Evolutionary conservation across 805 yeast species (phyloP), one percentile per base, ranked within the genome.

Genomic region (Saturnispora dispora): DNA sequence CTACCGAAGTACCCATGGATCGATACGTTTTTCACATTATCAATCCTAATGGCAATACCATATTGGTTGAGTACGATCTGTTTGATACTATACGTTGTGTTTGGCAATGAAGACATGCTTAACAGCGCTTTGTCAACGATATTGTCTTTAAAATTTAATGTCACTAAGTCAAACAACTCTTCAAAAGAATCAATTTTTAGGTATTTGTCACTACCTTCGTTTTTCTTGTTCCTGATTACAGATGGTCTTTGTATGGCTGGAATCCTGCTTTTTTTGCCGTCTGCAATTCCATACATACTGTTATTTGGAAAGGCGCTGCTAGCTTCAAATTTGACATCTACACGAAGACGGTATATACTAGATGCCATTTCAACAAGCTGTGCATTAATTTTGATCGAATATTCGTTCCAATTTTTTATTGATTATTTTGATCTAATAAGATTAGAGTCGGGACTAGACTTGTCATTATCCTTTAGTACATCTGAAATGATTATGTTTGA

Each of bases 301-400:
- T 32, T 67, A 10, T 53, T 66, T 33, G 64, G 71, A 6, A 68
- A 67, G 53, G 63, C 70, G 0, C 57, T 64, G 39, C 57, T 69
- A n/a, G 71, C 71, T 1, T 60, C 70, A 13, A 65, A 57, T 25
- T 42, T 69, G 22, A 64, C 69, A 0, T 65, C 70, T 1, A 56
- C 64, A 6, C 60, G 56, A 46, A 56, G 60, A 45, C 55, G 65
- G 46, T 59, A 60, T 33, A 48, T 60, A 5, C 33, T 59, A 8
- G 68, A 67, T 56, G 67, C 71, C 4, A 18, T 67, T 2, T 28
- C 60, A 3, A 57, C 70, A 5, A 46, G 61, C 25, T 13, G 58
- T 4, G 39, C 64, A 3, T 45, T 65, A 3, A 33, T 64, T 9
- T 13, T 53, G 0, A 28, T 58, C 15, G 66, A 62, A 25, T 46